Conservation (phyloP, 768 basidiomycete genomes). For the Lactarius tabidus region DNA sequence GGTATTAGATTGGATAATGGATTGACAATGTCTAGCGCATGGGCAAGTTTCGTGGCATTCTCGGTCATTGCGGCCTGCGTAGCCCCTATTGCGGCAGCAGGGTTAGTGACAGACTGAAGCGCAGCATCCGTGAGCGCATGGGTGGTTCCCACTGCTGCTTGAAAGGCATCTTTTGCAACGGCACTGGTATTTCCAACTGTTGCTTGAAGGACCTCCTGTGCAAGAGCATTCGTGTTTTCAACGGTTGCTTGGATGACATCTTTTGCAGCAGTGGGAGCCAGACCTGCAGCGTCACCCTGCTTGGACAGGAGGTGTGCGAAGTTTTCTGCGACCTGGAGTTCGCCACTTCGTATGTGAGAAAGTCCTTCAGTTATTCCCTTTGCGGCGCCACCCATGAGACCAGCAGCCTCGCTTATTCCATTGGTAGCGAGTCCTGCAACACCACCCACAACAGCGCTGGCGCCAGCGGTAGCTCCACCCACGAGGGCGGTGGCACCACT, state of each 20-base stretch:
- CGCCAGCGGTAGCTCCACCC: background rate
- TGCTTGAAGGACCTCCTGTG: background rate
- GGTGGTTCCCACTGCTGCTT: background rate
- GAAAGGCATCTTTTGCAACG: background rate
- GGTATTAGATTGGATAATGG: background rate
- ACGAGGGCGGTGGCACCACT: background rate
- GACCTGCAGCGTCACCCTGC: background rate
- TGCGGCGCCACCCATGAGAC: background rate
- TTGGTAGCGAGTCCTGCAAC: background rate
- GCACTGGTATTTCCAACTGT: background rate
- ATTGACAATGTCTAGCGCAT: background rate
- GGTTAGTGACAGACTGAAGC: background rate
- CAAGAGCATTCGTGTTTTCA: background rate
- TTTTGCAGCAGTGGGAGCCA: background rate
- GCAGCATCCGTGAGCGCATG: background rate
- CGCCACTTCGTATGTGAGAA: conserved; percentile 4
- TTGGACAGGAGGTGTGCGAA: conserved; percentile 1
- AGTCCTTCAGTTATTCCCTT: conserved; percentile 1
- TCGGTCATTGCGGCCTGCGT: background rate
- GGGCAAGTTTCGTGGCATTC: background rate
- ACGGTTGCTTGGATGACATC: background rate
- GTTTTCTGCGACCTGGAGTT: background rate
- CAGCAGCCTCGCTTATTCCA: background rate
- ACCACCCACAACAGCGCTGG: conserved; percentile 5
- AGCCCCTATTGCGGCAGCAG: background rate